Conservation (phyloP, 805 yeast species). For the Ogataea trehalophila region DNA sequence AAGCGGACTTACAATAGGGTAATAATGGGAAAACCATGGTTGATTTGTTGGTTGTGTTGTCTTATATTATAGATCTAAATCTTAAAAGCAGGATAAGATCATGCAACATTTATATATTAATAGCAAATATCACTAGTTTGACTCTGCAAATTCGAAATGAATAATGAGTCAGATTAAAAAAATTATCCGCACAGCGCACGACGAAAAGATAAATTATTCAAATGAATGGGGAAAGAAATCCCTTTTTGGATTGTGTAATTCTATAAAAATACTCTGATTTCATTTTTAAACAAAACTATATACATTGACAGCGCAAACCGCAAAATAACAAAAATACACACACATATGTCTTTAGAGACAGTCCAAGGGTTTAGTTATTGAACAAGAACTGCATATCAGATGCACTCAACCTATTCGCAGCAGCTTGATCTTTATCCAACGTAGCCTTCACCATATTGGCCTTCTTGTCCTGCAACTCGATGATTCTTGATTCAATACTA, state of each 20-base stretch:
- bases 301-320: neutral
- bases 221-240: neutral
- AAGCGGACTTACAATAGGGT: constrained; percentile 20
- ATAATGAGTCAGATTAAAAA: too few species aligned
- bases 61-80: too few species aligned
- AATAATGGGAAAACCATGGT: constrained; percentile 32
- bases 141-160: too few species aligned
- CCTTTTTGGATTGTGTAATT: neutral
- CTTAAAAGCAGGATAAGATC: neutral
- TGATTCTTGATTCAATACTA: constrained; percentile 92
- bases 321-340: neutral
- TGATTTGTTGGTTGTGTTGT: neutral
- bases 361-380: constrained; percentile 47
- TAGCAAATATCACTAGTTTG: too few species aligned
- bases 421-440: constrained; percentile 86
- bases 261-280: too few species aligned
- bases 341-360: neutral
- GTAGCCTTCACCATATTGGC: constrained; percentile 99
- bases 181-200: too few species aligned
- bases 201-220: too few species aligned
- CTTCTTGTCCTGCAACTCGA: constrained; percentile 93
- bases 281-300: too few species aligned
- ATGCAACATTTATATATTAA: too few species aligned
- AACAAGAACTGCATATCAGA: constrained; percentile 94
- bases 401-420: constrained; percentile 83